phyloP scores from a whole-genome alignment of 208 protist species.

The Trypanosoma vivax region DNA sequence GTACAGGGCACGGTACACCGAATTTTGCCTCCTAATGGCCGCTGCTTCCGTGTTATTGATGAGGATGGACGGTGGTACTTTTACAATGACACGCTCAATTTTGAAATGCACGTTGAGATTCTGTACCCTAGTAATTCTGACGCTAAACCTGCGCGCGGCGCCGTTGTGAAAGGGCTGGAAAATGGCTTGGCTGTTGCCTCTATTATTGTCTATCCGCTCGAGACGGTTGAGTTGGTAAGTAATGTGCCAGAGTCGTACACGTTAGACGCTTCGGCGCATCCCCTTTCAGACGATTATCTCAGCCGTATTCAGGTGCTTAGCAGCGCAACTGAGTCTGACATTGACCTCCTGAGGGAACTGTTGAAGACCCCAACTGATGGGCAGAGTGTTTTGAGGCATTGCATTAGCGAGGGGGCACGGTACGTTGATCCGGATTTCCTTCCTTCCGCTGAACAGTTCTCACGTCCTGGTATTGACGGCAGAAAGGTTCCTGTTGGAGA shows the following conservation, averaged over 20 bases:
- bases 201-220: constrained; percentile 50
- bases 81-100: constrained; percentile 68
- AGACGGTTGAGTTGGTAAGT: constrained; percentile 58
- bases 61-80: constrained; percentile 48
- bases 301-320: background rate
- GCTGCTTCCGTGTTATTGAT: constrained; percentile 2
- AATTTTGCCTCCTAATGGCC: constrained; percentile 24
- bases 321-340: background rate
- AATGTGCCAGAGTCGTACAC: constrained; percentile 35
- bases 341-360: background rate
- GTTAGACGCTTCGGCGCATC: constrained; percentile 45
- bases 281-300: constrained; percentile 49
- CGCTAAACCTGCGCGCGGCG: constrained; percentile 44
- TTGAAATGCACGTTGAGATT: constrained; percentile 57
- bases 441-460: background rate
- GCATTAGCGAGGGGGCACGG: background rate
- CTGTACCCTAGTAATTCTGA: constrained; percentile 44
- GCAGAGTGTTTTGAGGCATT: background rate
- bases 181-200: constrained; percentile 39
- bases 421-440: background rate
- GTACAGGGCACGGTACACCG: constrained; percentile 34
- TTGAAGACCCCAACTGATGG: background rate
- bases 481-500: background rate
- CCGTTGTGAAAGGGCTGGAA: constrained; percentile 24
- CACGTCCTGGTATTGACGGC: background rate